Conservation (phyloP, 2,329 filamentous ascomycete genomes). For the Curvularia verruculosa region DNA sequence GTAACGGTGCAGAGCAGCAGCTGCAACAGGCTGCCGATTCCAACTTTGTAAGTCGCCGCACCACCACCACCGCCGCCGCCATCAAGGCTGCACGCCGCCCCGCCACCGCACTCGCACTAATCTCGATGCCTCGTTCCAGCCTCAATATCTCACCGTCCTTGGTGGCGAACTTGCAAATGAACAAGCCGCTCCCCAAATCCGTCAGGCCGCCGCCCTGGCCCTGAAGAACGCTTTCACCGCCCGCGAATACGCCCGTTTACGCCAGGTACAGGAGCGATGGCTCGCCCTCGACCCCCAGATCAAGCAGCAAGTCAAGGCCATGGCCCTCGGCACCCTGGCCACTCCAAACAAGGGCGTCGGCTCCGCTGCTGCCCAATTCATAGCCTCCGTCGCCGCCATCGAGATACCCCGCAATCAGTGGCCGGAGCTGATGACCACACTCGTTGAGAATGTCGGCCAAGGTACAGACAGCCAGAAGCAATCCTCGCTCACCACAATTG, state of each 20-base stretch:
- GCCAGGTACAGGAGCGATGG: constrained; percentile 94
- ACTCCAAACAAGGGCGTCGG: constrained; percentile 83
- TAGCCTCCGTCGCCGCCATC: constrained; percentile 91
- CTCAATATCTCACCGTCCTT: constrained; percentile 81
- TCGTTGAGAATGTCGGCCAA: constrained; percentile 91
- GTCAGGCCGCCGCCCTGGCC: constrained; percentile 92
- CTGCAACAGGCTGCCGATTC: constrained; percentile 89
- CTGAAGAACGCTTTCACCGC: constrained; percentile 98
- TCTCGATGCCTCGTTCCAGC: constrained; percentile 59
- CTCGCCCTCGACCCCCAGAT: constrained; percentile 78
- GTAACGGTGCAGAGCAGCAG: constrained; percentile 92
- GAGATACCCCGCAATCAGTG: constrained; percentile 93
- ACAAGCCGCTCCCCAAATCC: constrained; percentile 78
- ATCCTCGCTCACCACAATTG: constrained; percentile 92
- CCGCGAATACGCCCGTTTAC: constrained; percentile 84
- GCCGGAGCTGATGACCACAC: constrained; percentile 83
- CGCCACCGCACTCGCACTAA: constrained; percentile 39
- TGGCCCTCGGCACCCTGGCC: constrained; percentile 84
- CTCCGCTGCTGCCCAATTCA: constrained; percentile 89
- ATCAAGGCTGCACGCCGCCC: constrained; percentile 24
- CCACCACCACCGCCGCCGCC: constrained; percentile 11
- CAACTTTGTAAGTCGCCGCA: constrained; percentile 78
- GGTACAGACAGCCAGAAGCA: constrained; percentile 91
- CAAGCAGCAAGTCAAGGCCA: constrained; percentile 85
- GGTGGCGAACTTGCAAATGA: constrained; percentile 95